A percentile compares a stretch with the other conserved stretches of the same genome.
These are phyloP conservation scores for Solanum piurae DNA, from an alignment of 257 asterid genomes.

Conservation along the genomic window DNA sequence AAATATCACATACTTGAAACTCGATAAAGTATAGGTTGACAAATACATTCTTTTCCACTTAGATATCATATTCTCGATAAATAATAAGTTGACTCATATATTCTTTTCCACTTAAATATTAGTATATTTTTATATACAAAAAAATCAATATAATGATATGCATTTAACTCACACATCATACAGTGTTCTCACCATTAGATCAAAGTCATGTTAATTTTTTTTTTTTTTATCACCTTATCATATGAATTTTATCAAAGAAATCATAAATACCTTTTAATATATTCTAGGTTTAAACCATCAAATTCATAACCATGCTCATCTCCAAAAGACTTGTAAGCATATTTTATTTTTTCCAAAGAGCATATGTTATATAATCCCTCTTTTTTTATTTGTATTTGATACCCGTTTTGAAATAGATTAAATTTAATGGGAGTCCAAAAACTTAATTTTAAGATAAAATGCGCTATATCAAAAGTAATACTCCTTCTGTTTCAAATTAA, in stretches of 20 bases:
- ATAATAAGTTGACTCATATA: too few species aligned
- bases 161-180: background rate
- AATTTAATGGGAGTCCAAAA: background rate
- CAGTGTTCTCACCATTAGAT: rapidly evolving
- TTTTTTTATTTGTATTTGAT: background rate
- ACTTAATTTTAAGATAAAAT: background rate
- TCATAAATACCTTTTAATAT: background rate
- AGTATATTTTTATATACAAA: background rate
- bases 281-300: background rate
- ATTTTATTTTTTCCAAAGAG: background rate
- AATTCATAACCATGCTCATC: too few species aligned
- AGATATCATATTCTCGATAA: too few species aligned
- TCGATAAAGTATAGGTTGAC: too few species aligned
- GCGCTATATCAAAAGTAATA: background rate
- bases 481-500: too few species aligned
- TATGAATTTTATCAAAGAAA: background rate
- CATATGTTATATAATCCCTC: background rate
- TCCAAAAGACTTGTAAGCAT: background rate
- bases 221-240: background rate
- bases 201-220: background rate
- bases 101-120: rapidly evolving
- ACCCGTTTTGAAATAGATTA: background rate
- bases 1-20: background rate
- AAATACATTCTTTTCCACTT: too few species aligned
- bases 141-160: rapidly evolving